A percentile compares a stretch with the other conserved stretches of the same genome.
Conservation (phyloP, 2,329 filamentous ascomycete species). For the Neonectria ditissima region DNA sequence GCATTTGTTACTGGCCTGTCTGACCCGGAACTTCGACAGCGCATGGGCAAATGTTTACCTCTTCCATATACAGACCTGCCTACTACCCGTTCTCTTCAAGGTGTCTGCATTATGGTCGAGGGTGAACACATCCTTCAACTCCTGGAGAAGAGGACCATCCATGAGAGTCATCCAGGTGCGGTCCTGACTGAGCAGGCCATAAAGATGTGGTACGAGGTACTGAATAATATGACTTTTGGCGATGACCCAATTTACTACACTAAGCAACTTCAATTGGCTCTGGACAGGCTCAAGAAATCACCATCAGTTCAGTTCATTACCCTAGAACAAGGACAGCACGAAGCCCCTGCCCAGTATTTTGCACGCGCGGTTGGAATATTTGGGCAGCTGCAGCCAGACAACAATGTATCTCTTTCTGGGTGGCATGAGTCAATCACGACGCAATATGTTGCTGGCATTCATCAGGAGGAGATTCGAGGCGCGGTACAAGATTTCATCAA, state of each 20-base stretch:
- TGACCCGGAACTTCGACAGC: slow-evolving; percentile 58
- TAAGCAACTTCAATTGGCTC: slow-evolving; percentile 62
- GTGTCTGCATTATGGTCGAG: slow-evolving; percentile 66
- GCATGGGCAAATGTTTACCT: slow-evolving; percentile 61
- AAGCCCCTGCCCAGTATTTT: slow-evolving; percentile 64
- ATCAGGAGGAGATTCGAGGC: slow-evolving; percentile 58
- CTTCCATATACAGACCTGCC: slow-evolving; percentile 52
- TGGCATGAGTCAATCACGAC: slow-evolving; percentile 45
- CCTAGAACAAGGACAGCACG: slow-evolving; percentile 65
- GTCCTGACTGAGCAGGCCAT: slow-evolving; percentile 51
- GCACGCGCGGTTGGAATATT: slow-evolving; percentile 51
- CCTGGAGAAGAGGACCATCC: slow-evolving; percentile 44
- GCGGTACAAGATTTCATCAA: slow-evolving; percentile 47
- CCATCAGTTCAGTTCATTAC: slow-evolving; percentile 65
- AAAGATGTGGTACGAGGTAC: slow-evolving; percentile 59
- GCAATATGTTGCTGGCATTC: slow-evolving; percentile 67
- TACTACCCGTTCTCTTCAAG: slow-evolving; percentile 62
- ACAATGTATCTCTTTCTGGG: slow-evolving; percentile 11
- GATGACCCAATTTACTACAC: slow-evolving; percentile 63
- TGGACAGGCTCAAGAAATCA: slow-evolving; percentile 63
- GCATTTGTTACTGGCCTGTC: slow-evolving; percentile 67
- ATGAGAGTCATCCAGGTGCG: slow-evolving; percentile 31
- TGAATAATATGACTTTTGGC: slow-evolving; percentile 54
- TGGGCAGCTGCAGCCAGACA: slow-evolving; percentile 29
- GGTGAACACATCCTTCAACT: slow-evolving; percentile 65